Percentiles rank a stretch among this genome's conserved stretches.
phyloP scores from a whole-genome alignment of 805 yeast genomes.

The Lachancea lanzarotensis region DNA sequence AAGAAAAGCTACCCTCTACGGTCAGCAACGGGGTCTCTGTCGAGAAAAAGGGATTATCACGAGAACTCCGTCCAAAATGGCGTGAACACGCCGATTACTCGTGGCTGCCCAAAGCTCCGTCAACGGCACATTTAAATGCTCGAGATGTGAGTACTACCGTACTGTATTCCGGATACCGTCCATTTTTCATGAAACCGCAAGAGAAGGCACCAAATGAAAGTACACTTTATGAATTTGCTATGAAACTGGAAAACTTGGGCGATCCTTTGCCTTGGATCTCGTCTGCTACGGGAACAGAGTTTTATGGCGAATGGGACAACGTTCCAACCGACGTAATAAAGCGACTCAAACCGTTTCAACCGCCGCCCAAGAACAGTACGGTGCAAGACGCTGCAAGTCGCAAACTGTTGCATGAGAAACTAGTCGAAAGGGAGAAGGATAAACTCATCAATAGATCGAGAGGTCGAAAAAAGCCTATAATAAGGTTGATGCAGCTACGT shows the following conservation, averaged over 20 bases:
- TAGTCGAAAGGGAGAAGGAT: constrained; percentile 16
- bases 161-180: constrained; percentile 30
- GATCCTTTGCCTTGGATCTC: constrained; percentile 32
- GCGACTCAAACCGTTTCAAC: constrained; percentile 31
- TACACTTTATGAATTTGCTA: constrained; percentile 24
- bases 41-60: neutral
- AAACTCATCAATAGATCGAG: constrained; percentile 18
- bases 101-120: constrained; percentile 28
- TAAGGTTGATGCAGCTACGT: constrained; percentile 21
- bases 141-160: constrained; percentile 21
- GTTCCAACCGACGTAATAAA: constrained; percentile 29
- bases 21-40: neutral
- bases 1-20: neutral
- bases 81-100: constrained; percentile 17
- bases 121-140: constrained; percentile 21
- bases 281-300: constrained; percentile 34
- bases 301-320: constrained; percentile 31
- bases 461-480: constrained; percentile 29
- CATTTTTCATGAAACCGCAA: constrained; percentile 19
- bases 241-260: constrained; percentile 26
- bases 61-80: constrained; percentile 4
- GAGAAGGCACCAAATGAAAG: constrained; percentile 14
- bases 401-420: constrained; percentile 12
- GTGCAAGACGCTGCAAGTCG: constrained; percentile 11
- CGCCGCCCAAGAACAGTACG: constrained; percentile 18